Percentiles rank a stretch among this genome's conserved stretches.
Conservation (phyloP, 2,329 filamentous ascomycete genomes). For the Aspergillus pseudoviridinutans region DNA sequence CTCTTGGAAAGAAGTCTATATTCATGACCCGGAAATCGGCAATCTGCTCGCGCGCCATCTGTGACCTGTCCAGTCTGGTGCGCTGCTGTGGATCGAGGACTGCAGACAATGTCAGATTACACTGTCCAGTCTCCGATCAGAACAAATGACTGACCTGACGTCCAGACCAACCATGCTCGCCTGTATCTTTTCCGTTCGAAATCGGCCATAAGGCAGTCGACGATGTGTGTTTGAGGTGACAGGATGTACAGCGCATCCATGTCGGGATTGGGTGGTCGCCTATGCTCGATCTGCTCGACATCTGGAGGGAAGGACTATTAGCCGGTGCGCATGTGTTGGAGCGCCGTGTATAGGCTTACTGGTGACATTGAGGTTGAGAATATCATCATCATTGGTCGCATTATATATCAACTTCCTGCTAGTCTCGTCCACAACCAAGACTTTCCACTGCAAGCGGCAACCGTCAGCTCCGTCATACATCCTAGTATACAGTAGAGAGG, state of each 20-base stretch:
- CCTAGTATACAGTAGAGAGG: conserved; percentile 21
- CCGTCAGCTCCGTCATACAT: conserved; percentile 25
- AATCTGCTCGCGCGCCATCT: conserved; percentile 67
- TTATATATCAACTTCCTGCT: conserved; percentile 86
- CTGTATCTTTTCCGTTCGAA: conserved; percentile 80
- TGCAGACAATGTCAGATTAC: conserved; percentile 30
- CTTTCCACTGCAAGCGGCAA: conserved; percentile 73
- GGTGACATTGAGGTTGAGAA: conserved; percentile 92
- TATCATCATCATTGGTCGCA: conserved; percentile 90
- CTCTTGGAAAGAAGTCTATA: conserved; percentile 83
- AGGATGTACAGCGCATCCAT: conserved; percentile 96
- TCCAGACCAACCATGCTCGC: conserved; percentile 81
- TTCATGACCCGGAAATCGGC: conserved; percentile 78
- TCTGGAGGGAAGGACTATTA: conserved; percentile 50
- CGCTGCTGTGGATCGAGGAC: conserved; percentile 67
- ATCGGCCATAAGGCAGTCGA: conserved; percentile 91
- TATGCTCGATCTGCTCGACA: conserved; percentile 89
- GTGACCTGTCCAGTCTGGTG: conserved; percentile 69
- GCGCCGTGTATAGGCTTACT: conserved; percentile 55
- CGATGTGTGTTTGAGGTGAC: conserved; percentile 77
- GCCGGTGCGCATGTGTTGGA: conserved; percentile 7
- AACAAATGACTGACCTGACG: conserved; percentile 50
- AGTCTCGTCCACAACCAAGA: conserved; percentile 79
- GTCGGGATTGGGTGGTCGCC: conserved; percentile 73
- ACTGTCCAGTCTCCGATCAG: conserved; percentile 4